Base-by-base conservation (phyloP, 2,329 filamentous ascomycete species). In the Exserohilum rostratum region DNA sequence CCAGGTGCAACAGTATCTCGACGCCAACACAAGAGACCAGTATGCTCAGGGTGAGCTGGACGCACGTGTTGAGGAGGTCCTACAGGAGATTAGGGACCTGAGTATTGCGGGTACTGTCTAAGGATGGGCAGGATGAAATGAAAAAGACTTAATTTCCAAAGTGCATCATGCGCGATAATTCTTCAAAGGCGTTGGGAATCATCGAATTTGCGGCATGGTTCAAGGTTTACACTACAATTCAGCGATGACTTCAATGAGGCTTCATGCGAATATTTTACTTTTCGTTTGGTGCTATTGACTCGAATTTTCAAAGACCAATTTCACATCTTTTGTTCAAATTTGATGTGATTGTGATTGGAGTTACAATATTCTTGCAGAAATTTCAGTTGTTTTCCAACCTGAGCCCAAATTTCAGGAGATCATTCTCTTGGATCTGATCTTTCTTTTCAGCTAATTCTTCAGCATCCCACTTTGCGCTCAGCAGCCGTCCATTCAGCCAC, bases 1-100 rank as follows among this genome's bases (percentile, higher is more conserved):
- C 22, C 96, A 99, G 80, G 96, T 99, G 53, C 95, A 99, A 80
- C 95, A 99, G 79, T 98, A 97, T 75, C 83, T 99, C 29, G 95
- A 98, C 73, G 90, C 93, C 27, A 92, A 96, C 71, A 98, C 93
- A 47, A 85, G 95, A 76, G 95, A 99, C 63, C 90, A 97, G 78
- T 99, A 99, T 76, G 95, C 95, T 1, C 87, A 92, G 67, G 95
- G 95, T 22, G 90, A 97, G 63, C 80, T 99, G 66, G 95, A 99
- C 75, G 89, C 87, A 57, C 82, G 91, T 62, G 95, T 99, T 27
- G 95, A 99, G 78, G 89, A 98, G 77, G 95, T 98, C 37, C 75
- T 99, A 77, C 93, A 97, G 72, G 93, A 99, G 81, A 99, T 99
- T 76, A 83, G 95, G 63, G 95, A 98, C 78, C 77, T 99, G 77